A percentile compares a stretch with the other conserved stretches of the same genome.
These are phyloP conservation scores for Aechmea fasciata DNA, from an alignment of 176 grass and related monocot genomes.

Conservation along the genomic window DNA sequence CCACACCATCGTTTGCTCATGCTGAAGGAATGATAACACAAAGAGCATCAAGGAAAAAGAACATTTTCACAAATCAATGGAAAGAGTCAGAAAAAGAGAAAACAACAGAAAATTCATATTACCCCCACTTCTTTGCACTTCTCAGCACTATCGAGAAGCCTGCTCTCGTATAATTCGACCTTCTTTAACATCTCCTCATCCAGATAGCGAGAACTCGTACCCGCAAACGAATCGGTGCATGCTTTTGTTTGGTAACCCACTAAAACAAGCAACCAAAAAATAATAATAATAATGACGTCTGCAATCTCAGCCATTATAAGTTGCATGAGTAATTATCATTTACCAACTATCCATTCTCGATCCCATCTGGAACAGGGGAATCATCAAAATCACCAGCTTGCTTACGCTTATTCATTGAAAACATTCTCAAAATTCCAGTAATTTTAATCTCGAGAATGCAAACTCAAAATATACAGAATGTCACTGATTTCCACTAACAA, in stretches of 20 bases:
- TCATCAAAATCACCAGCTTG: no score
- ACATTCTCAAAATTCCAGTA: no score
- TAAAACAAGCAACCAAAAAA: conserved; percentile 20
- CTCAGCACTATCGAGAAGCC: conserved; percentile 36
- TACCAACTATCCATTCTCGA: background rate
- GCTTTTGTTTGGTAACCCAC: conserved; percentile 67
- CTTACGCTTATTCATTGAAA: no score
- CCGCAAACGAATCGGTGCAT: conserved; percentile 34
- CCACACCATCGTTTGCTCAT: background rate
- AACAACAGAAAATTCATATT: conserved; percentile 16
- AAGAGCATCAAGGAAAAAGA: background rate
- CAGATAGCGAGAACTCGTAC: conserved; percentile 24
- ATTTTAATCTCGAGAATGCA: no score
- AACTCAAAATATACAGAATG: no score
- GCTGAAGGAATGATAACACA: background rate
- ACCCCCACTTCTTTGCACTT: conserved; percentile 31
- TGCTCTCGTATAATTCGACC: conserved; percentile 31
- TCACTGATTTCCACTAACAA: no score
- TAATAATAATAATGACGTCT: background rate
- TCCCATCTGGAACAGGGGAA: no score
- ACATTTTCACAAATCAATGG: background rate
- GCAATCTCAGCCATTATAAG: background rate
- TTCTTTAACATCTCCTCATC: conserved; percentile 30
- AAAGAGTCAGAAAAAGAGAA: background rate
- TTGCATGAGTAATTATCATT: background rate